These are phyloP conservation scores for Yamadazyma scolyti DNA, from an alignment of 805 yeast species.

Conservation along the genomic window DNA sequence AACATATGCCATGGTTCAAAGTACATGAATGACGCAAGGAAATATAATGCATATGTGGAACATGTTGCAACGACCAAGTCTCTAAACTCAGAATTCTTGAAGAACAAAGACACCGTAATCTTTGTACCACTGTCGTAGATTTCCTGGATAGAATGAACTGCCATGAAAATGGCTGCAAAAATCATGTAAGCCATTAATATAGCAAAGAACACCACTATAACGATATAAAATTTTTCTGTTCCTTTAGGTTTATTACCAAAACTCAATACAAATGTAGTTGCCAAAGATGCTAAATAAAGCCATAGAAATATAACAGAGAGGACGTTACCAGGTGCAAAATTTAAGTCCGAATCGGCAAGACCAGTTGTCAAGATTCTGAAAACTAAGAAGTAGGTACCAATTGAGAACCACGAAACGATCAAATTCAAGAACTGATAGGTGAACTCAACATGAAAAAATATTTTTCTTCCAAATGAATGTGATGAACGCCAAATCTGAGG, in stretches of 20 bases:
- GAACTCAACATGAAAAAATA: slow-evolving; percentile 53
- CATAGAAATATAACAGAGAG: slow-evolving; percentile 52
- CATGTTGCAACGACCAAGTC: slow-evolving; percentile 55
- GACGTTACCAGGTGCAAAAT: slow-evolving; percentile 43
- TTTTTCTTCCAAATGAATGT: slow-evolving; percentile 48
- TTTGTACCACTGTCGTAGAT: slow-evolving; percentile 31
- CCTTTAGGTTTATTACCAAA: slow-evolving; percentile 67
- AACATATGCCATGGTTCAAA: slow-evolving; percentile 67
- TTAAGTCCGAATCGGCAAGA: slow-evolving; percentile 30
- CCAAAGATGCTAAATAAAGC: slow-evolving; percentile 54
- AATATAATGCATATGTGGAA: slow-evolving; percentile 60
- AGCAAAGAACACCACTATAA: slow-evolving; percentile 54
- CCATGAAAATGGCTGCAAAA: slow-evolving; percentile 56
- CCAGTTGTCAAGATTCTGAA: slow-evolving; percentile 61
- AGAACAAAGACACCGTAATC: slow-evolving; percentile 44
- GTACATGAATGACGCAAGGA: slow-evolving; percentile 54
- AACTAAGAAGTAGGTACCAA: slow-evolving; percentile 61
- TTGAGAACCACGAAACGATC: slow-evolving; percentile 59
- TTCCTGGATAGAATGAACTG: slow-evolving; percentile 45
- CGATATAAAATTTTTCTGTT: slow-evolving; percentile 50
- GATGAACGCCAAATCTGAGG: slow-evolving; percentile 52
- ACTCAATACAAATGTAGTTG: slow-evolving; percentile 57
- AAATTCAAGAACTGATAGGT: slow-evolving; percentile 52
- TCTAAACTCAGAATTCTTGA: slow-evolving; percentile 42
- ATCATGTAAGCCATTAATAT: slow-evolving; percentile 57